Conservation (phyloP, 371 early-diverging fungal genomes). For the Gilbertella persicaria region DNA sequence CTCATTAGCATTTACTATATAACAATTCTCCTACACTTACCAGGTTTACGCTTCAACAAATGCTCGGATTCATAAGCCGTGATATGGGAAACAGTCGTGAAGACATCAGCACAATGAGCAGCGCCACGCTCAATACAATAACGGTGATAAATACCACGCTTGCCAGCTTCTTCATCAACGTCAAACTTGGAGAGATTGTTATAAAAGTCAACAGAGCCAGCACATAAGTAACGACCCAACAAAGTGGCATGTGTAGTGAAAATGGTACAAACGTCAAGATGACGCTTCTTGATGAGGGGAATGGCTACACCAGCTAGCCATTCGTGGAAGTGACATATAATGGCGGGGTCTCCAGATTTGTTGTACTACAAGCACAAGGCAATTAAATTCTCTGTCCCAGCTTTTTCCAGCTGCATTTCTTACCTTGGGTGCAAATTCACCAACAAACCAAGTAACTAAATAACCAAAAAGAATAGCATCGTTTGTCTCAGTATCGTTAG, state of each 20-base stretch:
- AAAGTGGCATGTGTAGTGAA: conserved; percentile 98
- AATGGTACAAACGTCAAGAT: conserved; percentile 88
- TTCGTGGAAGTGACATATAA: conserved; percentile 97
- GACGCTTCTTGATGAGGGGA: conserved; percentile 85
- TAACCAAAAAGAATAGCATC: conserved; percentile 95
- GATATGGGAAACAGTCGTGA: conserved; percentile 96
- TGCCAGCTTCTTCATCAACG: conserved; percentile 95
- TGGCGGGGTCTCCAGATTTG: conserved; percentile 61
- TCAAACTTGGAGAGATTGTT: conserved; percentile 91
- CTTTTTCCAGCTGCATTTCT: not conserved
- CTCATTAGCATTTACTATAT: too few relatives aligned
- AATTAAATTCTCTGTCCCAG: conserved; percentile 1
- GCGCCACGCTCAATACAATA: conserved; percentile 98
- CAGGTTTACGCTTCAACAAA: conserved; percentile 91
- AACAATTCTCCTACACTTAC: too few relatives aligned
- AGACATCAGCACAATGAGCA: conserved; percentile 94
- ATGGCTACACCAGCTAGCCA: conserved; percentile 96
- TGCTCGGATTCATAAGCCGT: conserved; percentile 96
- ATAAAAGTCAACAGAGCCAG: conserved; percentile 95
- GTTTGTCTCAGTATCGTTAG: conserved; percentile 90
- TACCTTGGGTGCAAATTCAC: conserved; percentile 69
- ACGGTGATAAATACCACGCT: conserved; percentile 95
- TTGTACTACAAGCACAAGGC: conserved; percentile 50
- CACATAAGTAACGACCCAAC: conserved; percentile 94
- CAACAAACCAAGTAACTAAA: conserved; percentile 90